Evolutionary conservation across 1,284 basidiomycete genomes (phyloP).

Genomic region (Veloporphyrellus conicus): DNA sequence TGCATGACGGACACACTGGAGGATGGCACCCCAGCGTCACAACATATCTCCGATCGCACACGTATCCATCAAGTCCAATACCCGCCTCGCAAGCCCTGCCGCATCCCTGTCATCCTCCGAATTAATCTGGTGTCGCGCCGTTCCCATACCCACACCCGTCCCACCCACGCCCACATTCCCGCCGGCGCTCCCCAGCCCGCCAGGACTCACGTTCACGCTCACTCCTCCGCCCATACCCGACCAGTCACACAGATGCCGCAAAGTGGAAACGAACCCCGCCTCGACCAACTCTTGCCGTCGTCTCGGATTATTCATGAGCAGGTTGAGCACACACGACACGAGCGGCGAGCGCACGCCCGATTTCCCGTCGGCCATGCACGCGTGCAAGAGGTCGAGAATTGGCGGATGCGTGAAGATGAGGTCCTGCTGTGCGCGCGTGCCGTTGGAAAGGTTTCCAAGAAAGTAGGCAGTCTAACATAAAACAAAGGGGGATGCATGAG

Average conservation of each 20-base stretch:
- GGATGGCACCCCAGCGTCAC: too few relatives aligned
- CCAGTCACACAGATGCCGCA: slow-evolving; percentile 52
- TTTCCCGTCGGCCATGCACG: slow-evolving; percentile 53
- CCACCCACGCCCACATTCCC: slow-evolving; percentile 1
- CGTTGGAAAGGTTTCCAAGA: slow-evolving; percentile 65
- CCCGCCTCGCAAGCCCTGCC: slow-evolving; percentile 49
- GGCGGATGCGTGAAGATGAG: slow-evolving; percentile 47
- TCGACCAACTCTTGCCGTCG: slow-evolving; percentile 39
- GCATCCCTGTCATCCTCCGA: slow-evolving; percentile 54
- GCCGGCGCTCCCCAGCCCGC: slow-evolving; percentile 27
- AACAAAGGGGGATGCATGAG: background rate
- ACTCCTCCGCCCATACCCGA: slow-evolving; percentile 31
- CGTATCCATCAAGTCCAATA: slow-evolving; percentile 43
- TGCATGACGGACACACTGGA: too few relatives aligned
- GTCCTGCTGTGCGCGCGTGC: slow-evolving; percentile 43
- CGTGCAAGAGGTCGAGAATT: slow-evolving; percentile 51
- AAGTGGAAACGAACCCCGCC: slow-evolving; percentile 42
- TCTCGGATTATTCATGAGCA: slow-evolving; percentile 39
- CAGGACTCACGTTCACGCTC: slow-evolving; percentile 33
- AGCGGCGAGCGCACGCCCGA: slow-evolving; percentile 58
- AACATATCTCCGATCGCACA: slow-evolving; percentile 22
- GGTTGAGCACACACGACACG: slow-evolving; percentile 52
- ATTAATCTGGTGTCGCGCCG: slow-evolving; percentile 23
- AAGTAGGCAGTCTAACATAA: slow-evolving; percentile 47
- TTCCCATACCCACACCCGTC: slow-evolving; percentile 19